Base-by-base conservation (phyloP, 805 yeast species). In the Yarrowia sp. region DNA sequence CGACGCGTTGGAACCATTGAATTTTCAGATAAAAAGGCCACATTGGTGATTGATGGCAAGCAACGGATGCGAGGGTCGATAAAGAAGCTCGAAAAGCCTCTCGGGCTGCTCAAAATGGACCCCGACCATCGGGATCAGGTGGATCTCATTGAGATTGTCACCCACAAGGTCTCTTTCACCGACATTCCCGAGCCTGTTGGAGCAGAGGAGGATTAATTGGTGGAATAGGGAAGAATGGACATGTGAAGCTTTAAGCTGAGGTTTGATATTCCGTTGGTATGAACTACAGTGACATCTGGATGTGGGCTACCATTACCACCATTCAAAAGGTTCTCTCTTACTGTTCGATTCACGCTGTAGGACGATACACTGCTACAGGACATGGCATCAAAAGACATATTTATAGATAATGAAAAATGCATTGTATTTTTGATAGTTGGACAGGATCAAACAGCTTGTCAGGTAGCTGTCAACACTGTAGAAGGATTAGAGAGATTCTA, bases 31-130 rank as follows among this genome's bases (percentile, higher is more conserved):
- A 21, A n/a, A 10, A 44, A 26, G 8, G 64, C 56, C 14, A 24
- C 12, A 4, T 4, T 61, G 64, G 30, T 61, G 16, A 33, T 61
- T 44, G 56, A 61, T 14, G 64, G 56, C 12, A 33, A 46, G 4
- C 64, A 61, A 58, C 12, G 54, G 4, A 46, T 61, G 56, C n/a
- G 56, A 19, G 64, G 64, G 9, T 36, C 54, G 36, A 35, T 61
- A 24, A 48, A 46, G 56, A 61, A 61, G 36, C 56, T 61, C 14
- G 56, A 61, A 5, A 61, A 44, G 46, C 64, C 64, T 7, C 35
- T 61, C 21, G 64, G 64, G 6, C 6, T 61, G 35, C 64, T 61
- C 21, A 32, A 33, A 46, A 61, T 61, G 64, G 64, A 61, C 19
- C 46, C 54, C 4, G 14, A 22, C 4, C 1, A 16, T 11, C 43